Base-by-base conservation (phyloP, 345 rosid species). In the Aquilaria malaccensis region DNA sequence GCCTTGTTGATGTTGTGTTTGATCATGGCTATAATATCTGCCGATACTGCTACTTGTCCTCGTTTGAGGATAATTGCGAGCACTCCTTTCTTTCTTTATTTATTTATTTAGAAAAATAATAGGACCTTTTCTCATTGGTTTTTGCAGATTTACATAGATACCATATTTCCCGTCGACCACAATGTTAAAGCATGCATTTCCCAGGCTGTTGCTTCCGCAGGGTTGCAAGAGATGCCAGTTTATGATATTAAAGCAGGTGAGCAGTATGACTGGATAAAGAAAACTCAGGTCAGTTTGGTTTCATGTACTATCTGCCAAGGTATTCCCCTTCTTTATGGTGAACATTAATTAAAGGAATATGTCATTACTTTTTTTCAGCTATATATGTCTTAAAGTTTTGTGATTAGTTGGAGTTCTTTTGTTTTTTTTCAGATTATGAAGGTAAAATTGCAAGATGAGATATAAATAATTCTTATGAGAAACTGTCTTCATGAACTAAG, bases 261-360 rank as follows among this genome's bases (percentile, higher is more conserved):
- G 63, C 89, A 81, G 52, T 66, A 13, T 14, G 86, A 87, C 72
- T 93, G 97, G 97, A 64, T 87, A 46, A 72, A 61, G 77, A 82
- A 89, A 73, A 76, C 76, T 70, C 93, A 83, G 94, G 98, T 84
- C 60, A 33, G 54, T 69, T 65, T 59, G 22, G 51, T 31, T 48
- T 33, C 7, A 22, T 37, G 5, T 37, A 37, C 2, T 3, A 37
- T 37, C 43, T 37, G 43, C 43, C 43, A 37, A 37, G 43, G 7
- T 37, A 37, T 37, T 5, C 7, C 43, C 43, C 7, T 37, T 50
- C 47, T 47, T 29, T 62, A 41, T 62, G 9, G 31, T 11, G 14
- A 22, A 9, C 10, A 3, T 11, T 3, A 5, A 37, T 9, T 37
- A 37, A 9, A 37, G 43, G 43, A 2, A 37, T 37, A 37, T 37